These are phyloP conservation scores for Rhexocercosporidium sp. DNA, from an alignment of 2,329 filamentous ascomycete species.

Conservation along the genomic window DNA sequence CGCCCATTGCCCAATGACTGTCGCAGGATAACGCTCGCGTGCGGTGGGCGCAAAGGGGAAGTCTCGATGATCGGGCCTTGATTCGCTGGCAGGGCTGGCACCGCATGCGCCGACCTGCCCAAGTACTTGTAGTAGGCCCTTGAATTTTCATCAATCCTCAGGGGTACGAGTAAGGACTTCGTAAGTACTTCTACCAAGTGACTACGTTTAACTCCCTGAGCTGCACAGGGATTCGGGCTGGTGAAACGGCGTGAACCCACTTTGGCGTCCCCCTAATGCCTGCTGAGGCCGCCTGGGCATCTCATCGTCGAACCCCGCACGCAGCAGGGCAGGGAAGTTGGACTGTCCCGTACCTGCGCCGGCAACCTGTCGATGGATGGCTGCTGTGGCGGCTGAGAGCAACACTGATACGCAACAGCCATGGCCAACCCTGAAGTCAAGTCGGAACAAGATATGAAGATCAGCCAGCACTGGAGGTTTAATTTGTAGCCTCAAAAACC, in stretches of 20 bases:
- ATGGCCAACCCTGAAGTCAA: too few relatives aligned
- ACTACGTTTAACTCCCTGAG: not conserved
- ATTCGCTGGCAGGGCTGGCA: not conserved
- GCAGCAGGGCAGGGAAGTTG: not conserved
- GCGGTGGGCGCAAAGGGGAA: not conserved
- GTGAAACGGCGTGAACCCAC: not conserved
- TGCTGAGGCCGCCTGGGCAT: not conserved
- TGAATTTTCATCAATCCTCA: not conserved
- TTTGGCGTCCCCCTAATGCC: not conserved
- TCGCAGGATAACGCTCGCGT: not conserved
- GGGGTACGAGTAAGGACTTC: too few relatives aligned
- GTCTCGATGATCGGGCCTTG: not conserved
- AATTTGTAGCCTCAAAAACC: too few relatives aligned
- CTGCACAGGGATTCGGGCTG: not conserved
- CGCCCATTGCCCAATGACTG: not conserved
- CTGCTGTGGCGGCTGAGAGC: not conserved
- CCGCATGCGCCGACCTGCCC: not conserved
- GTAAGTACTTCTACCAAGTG: too few relatives aligned
- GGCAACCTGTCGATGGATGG: not conserved
- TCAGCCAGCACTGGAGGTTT: too few relatives aligned
- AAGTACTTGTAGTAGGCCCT: too few relatives aligned
- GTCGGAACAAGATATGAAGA: too few relatives aligned
- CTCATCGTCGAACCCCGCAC: not conserved
- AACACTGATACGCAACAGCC: not conserved
- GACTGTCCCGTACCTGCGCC: not conserved